Base-by-base conservation (phyloP, 331 rosid genomes). In the Acacia pycnantha region DNA sequence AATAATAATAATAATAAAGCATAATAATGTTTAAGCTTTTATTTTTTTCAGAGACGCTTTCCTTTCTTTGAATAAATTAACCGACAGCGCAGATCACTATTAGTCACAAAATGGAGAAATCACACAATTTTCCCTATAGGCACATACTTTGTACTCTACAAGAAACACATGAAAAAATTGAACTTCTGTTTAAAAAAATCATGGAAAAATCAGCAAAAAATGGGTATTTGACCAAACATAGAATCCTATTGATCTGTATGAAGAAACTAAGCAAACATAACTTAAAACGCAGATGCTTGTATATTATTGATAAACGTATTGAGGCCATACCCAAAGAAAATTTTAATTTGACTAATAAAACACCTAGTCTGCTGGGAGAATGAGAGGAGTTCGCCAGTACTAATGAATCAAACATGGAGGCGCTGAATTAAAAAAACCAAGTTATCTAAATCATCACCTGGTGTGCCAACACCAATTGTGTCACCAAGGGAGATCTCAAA, bases 401-500 rank as follows among this genome's bases (percentile, higher is more conserved):
- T 70, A 70, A 11, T 11, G 44, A 26, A 58, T 22, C 67, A 77
- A 27, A 74, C 24, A 83, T 78, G 26, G 19, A 15, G 40, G 43
- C 53, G 50, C 1, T 59, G 11, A 53, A 53, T 66, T 4, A 24
- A 18, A 41, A 64, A 54, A n/a, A 21, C 65, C 7, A 81, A 48
- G 16, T 27, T 50, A 62, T 78, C 67, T 41, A 86, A 54, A 53
- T 70, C 53, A 33, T 82, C 89, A 92, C 98, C 97, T 69, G 97
- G 97, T 22, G 97, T 93, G 82, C 87, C 97, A 22, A 92, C 92
- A 47, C 98, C 98, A 22, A 90, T 91, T 47, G 98, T 94, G 92
- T 94, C 97, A 74, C 89, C 98, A 41, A 94, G 97, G 43, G 98
- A 94, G 80, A 91, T 91, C 79, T 94, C 98, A 72, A 90, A 94